Evolutionary conservation across 805 yeast genomes (phyloP).

Genomic region (Nakazawaea anatomiae): DNA sequence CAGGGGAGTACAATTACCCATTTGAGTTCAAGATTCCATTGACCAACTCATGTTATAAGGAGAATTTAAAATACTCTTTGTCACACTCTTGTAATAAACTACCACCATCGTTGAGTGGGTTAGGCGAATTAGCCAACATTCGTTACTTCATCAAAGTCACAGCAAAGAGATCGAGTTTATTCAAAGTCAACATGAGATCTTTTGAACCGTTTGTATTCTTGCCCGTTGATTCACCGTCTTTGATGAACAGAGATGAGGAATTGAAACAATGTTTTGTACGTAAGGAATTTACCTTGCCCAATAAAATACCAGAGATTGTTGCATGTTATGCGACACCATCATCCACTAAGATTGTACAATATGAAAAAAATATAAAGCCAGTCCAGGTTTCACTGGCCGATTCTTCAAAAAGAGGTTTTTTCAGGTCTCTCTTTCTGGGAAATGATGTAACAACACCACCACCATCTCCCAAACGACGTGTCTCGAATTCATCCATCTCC

Average conservation of each 20-base stretch:
- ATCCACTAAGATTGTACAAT: constrained; percentile 17
- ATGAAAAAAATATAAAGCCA: constrained; percentile 4
- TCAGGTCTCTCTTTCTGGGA: constrained; percentile 22
- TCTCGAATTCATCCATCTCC: constrained; percentile 7
- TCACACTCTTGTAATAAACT: constrained; percentile 12
- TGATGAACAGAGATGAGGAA: constrained; percentile 21
- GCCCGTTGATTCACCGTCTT: constrained; percentile 36
- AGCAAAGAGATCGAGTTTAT: constrained; percentile 44
- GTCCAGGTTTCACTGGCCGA: constrained; percentile 12
- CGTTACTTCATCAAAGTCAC: constrained; percentile 58
- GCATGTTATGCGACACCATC: constrained; percentile 25
- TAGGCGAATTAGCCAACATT: constrained; percentile 28
- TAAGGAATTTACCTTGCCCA: constrained; percentile 30
- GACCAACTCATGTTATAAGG: constrained; percentile 28
- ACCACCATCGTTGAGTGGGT: constrained; percentile 22
- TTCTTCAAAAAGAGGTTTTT: constrained; percentile 19
- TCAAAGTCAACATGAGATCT: constrained; percentile 40
- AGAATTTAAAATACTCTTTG: constrained; percentile 6
- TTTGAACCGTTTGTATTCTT: constrained; percentile 46
- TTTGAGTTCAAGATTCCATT: constrained; percentile 41
- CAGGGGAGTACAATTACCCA: constrained; percentile 46
- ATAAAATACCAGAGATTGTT: constrained; percentile 37
- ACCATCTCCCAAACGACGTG: constrained; percentile 12
- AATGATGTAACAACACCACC: constrained; percentile 15
- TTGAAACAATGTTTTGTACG: constrained; percentile 39